These are phyloP conservation scores for Xylariaceae sp. DNA, from an alignment of 2,329 filamentous ascomycete species.

Conservation along the genomic window DNA sequence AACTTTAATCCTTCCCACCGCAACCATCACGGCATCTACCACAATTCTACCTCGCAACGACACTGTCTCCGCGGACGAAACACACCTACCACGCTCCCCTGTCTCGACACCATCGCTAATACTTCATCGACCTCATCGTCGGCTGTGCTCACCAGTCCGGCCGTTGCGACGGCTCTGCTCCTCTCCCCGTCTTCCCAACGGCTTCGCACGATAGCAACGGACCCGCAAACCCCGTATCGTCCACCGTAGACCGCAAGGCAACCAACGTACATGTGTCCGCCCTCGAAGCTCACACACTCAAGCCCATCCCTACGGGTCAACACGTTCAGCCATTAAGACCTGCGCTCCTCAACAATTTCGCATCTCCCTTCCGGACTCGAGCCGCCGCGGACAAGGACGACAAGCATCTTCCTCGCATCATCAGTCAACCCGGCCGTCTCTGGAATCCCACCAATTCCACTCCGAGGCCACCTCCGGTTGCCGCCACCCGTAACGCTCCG, in stretches of 20 bases:
- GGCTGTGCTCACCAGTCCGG: conserved; percentile 9
- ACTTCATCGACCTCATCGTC: background rate
- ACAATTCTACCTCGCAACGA: conserved; percentile 2
- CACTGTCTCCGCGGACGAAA: background rate
- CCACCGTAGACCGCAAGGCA: conserved; percentile 29
- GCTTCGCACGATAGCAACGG: conserved; percentile 31
- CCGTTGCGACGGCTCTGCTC: conserved; percentile 26
- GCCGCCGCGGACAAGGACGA: conserved; percentile 28
- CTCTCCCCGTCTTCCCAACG: conserved; percentile 27
- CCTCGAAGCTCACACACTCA: conserved; percentile 16
- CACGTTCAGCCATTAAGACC: conserved; percentile 21
- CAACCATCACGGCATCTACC: conserved; percentile 2
- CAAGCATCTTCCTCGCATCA: conserved; percentile 37
- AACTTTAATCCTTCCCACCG: conserved; percentile 4
- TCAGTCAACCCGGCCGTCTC: conserved; percentile 47
- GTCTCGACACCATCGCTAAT: too few relatives aligned
- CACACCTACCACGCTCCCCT: background rate
- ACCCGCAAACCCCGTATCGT: conserved; percentile 24
- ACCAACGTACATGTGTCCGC: conserved; percentile 12
- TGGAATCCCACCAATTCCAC: conserved; percentile 63
- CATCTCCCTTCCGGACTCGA: conserved; percentile 46
- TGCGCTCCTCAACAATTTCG: conserved; percentile 23
- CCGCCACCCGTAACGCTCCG: conserved; percentile 22
- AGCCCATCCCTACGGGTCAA: conserved; percentile 19
- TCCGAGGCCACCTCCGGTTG: conserved; percentile 38